phyloP scores from a whole-genome alignment of 1,139 yeast genomes.

The Casaregolazyma lundiana region DNA sequence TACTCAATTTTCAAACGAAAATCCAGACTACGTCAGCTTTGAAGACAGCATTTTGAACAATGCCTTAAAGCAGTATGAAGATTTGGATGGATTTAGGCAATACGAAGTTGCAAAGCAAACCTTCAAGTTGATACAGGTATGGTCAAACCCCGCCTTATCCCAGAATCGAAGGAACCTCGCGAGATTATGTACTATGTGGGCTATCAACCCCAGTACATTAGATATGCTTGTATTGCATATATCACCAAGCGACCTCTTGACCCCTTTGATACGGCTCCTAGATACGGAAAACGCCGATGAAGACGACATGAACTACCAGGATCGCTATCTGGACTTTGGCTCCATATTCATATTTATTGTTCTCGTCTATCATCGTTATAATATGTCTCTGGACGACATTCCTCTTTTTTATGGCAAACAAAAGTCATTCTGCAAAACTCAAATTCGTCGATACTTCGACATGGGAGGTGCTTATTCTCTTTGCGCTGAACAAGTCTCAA shows the following conservation, averaged over 20 bases:
- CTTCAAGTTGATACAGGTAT: constrained; percentile 23
- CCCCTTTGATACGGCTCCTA: constrained; percentile 33
- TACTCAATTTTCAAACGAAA: constrained; percentile 17
- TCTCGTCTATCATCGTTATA: constrained; percentile 43
- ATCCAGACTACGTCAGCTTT: constrained; percentile 25
- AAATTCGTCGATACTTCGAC: constrained; percentile 7
- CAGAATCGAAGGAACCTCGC: constrained; percentile 36
- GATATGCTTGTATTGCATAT: constrained; percentile 39
- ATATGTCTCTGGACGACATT: constrained; percentile 16
- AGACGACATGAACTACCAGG: constrained; percentile 56
- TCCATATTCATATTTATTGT: constrained; percentile 49
- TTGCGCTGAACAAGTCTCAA: constrained; percentile 6
- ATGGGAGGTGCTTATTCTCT: constrained; percentile 6
- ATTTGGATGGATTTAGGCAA: constrained; percentile 27
- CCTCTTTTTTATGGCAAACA: not conserved
- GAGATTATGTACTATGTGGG: constrained; percentile 46
- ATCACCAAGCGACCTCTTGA: constrained; percentile 24
- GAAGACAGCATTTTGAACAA: constrained; percentile 25
- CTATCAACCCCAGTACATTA: constrained; percentile 40
- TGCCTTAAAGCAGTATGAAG: constrained; percentile 23
- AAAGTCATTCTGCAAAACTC: constrained; percentile 12
- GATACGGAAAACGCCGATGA: constrained; percentile 35
- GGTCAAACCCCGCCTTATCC: constrained; percentile 15
- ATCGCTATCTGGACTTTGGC: constrained; percentile 65
- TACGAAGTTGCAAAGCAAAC: constrained; percentile 23